Conservation (phyloP, 345 rosid species). For the Sonneratia caseolaris region DNA sequence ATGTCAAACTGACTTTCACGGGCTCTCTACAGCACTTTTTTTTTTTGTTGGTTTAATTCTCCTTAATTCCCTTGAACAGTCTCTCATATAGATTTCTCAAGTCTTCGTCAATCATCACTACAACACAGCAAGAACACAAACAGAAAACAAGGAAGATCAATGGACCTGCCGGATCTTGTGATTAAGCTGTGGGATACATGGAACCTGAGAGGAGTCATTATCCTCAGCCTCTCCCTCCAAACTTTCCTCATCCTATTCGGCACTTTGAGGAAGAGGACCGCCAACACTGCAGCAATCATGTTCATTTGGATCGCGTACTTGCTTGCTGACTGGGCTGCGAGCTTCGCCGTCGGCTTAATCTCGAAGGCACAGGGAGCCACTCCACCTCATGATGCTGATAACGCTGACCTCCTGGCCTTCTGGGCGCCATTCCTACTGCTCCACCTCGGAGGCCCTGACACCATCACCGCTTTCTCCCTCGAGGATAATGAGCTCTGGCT, state of each 20-base stretch:
- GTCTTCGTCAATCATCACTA: neutral
- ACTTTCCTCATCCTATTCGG: constrained; percentile 37
- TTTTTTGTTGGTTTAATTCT: too few relatives aligned
- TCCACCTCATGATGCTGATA: neutral
- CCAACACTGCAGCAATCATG: constrained; percentile 18
- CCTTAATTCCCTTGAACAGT: neutral
- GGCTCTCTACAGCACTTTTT: too few relatives aligned
- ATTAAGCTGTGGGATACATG: constrained; percentile 34
- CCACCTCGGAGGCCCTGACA: constrained; percentile 66
- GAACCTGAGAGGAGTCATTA: constrained; percentile 47
- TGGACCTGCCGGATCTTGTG: neutral
- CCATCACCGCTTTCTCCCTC: constrained; percentile 53
- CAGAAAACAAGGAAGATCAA: neutral
- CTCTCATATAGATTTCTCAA: neutral
- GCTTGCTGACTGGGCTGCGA: constrained; percentile 54
- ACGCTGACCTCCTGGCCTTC: constrained; percentile 36
- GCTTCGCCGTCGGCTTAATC: constrained; percentile 45
- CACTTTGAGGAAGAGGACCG: constrained; percentile 37
- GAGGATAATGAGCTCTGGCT: constrained; percentile 69
- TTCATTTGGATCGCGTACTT: constrained; percentile 53
- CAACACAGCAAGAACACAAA: neutral
- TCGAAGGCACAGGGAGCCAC: constrained; percentile 24
- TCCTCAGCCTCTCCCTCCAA: constrained; percentile 51
- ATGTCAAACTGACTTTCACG: too few relatives aligned
- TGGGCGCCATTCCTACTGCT: constrained; percentile 67